Evolutionary conservation across 2,329 filamentous ascomycete species (phyloP), one percentile per base, ranked within the genome.

Genomic region (Pestalotiopsis fici): DNA sequence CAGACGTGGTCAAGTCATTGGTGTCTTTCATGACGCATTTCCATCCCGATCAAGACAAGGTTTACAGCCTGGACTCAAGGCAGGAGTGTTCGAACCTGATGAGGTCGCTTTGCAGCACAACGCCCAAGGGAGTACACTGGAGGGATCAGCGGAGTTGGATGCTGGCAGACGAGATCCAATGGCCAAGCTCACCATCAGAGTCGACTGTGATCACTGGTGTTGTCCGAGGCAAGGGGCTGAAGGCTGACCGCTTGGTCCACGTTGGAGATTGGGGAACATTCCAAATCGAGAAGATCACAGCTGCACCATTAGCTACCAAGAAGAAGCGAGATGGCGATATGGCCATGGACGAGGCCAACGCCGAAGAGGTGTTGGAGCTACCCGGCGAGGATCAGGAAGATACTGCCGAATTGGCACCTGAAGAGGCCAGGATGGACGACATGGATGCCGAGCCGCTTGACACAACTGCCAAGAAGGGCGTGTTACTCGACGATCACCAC

Each of bases 111-210:
- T 99, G 96, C 84, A 97, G 91, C 71, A 94, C 92, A 43, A 94
- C 92, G 56, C 95, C 96, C 12, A 98, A 97, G 82, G 96, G 96
- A 0, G 88, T 99, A n/a, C 85, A 91, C 70, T 99, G 96, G 96
- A 89, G 96, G 73, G 96, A 99, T 64, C 94, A 97, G 71, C 88
- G 96, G 72, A 97, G 94, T 74, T 99, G 96, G 93, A 93, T 99
- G 91, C 83, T 97, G 67, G 89, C 95, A 4, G 96, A 99, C 71
- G 88, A 95, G 31, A 84, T 97, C 65, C 82, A 88, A 72, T 97
- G 94, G 86, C 86, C 88, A 12, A 85, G 88, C 31, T 84, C 81
- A 4, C 85, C 85, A 12, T 83, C 85, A 1, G 85, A 87, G n/a
- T 83, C 90, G 55, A 92, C 93, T 9, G 83, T 95, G 7, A 77